Evolutionary conservation across 495 filamentous ascomycete genomes (phyloP).

Genomic region (Filosporella fistucella): DNA sequence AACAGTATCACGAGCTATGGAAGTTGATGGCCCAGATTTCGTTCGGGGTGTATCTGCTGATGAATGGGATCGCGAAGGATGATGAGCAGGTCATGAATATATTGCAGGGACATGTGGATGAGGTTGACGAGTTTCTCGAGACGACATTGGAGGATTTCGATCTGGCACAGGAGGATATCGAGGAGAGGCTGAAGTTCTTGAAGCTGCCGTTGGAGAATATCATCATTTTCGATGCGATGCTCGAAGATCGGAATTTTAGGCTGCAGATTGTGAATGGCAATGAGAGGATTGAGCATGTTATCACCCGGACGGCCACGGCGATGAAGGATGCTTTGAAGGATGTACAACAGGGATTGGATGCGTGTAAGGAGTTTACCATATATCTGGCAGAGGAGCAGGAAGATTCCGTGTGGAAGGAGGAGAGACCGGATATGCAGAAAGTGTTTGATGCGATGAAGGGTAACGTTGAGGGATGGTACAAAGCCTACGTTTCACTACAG

Average conservation of each 20-base stretch:
- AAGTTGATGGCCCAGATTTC: slow-evolving; percentile 90
- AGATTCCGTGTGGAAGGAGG: slow-evolving; percentile 46
- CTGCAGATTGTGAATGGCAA: slow-evolving; percentile 79
- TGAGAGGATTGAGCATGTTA: slow-evolving; percentile 84
- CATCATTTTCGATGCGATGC: slow-evolving; percentile 82
- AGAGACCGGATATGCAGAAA: slow-evolving; percentile 47
- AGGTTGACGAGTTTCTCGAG: slow-evolving; percentile 86
- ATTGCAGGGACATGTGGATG: slow-evolving; percentile 87
- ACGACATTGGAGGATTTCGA: slow-evolving; percentile 81
- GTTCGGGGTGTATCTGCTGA: slow-evolving; percentile 87
- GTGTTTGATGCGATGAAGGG: slow-evolving; percentile 79
- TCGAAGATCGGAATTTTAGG: slow-evolving; percentile 78
- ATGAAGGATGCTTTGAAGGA: slow-evolving; percentile 76
- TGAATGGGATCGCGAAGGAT: slow-evolving; percentile 81
- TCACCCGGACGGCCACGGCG: slow-evolving; percentile 66
- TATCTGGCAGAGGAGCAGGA: slow-evolving; percentile 66
- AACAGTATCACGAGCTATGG: slow-evolving; percentile 76
- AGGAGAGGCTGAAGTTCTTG: slow-evolving; percentile 68
- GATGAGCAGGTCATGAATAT: slow-evolving; percentile 84
- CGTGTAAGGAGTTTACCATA: slow-evolving; percentile 68
- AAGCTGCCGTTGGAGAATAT: slow-evolving; percentile 81
- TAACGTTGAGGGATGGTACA: slow-evolving; percentile 83
- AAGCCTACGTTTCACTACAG: slow-evolving; percentile 65
- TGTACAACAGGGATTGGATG: slow-evolving; percentile 69
- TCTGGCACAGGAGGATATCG: slow-evolving; percentile 70